Percentiles rank a stretch among this genome's conserved stretches.
Conservation (phyloP, 2,329 filamentous ascomycete species). For the Grosmannia serpens region DNA sequence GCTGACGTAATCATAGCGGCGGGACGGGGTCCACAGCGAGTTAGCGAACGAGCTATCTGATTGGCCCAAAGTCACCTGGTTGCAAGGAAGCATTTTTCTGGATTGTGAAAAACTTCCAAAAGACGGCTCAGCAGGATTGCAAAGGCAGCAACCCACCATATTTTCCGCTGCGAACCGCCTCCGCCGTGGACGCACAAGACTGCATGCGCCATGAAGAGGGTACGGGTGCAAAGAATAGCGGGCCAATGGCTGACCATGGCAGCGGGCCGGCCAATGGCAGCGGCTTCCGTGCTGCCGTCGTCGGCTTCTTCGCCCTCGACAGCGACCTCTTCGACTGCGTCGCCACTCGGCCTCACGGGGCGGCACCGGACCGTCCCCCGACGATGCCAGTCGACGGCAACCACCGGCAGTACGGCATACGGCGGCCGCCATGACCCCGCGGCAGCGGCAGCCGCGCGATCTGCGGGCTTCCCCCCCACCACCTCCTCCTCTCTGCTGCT, state of each 20-base stretch:
- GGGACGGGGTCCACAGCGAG: background rate
- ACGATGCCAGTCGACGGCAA: conserved; percentile 4
- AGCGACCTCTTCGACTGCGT: conserved; percentile 3
- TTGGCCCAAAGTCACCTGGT: background rate
- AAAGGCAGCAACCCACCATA: background rate
- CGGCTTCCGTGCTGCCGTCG: background rate
- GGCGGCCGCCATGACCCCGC: background rate
- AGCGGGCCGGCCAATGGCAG: conserved; percentile 28
- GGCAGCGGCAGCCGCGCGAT: background rate
- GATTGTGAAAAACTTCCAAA: background rate
- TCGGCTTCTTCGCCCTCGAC: background rate
- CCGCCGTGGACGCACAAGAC: background rate
- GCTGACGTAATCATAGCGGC: background rate
- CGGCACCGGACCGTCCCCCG: background rate
- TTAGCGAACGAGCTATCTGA: background rate
- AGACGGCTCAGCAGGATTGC: no score
- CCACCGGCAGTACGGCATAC: background rate
- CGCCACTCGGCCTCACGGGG: background rate
- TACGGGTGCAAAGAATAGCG: conserved; percentile 48
- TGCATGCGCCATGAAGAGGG: conserved; percentile 41
- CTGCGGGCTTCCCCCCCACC: background rate
- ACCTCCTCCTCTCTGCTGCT: background rate
- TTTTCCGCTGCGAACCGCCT: background rate
- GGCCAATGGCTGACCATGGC: conserved; percentile 39
- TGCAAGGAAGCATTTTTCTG: background rate